Evolutionary conservation across 2,329 filamentous ascomycete genomes (phyloP).

Genomic region (Epichloe gansuensis): DNA sequence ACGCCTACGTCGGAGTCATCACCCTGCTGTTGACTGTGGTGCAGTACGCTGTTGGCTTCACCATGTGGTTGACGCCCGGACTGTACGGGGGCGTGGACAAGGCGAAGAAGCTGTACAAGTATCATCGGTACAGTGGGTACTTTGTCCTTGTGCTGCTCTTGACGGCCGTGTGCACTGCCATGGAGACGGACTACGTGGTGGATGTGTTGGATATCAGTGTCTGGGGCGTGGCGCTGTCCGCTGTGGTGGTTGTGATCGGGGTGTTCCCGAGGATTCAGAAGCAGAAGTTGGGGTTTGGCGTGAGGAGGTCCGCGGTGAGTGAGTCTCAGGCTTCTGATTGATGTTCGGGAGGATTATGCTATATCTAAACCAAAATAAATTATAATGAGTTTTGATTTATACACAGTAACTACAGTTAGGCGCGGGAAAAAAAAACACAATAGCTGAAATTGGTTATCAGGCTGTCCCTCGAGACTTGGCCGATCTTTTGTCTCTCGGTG

Average conservation of each 20-base stretch:
- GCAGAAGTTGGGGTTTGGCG: conserved; percentile 42
- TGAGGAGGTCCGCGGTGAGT: not conserved
- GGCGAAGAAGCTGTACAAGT: conserved; percentile 81
- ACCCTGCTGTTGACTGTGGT: conserved; percentile 58
- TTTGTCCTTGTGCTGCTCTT: conserved; percentile 56
- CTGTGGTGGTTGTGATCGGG: conserved; percentile 55
- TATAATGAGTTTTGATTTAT: not conserved
- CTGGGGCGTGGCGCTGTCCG: conserved; percentile 61
- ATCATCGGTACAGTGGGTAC: conserved; percentile 73
- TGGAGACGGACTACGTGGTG: conserved; percentile 62
- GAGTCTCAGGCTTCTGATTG: not conserved
- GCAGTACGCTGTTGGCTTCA: conserved; percentile 70
- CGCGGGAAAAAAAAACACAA: too few relatives aligned
- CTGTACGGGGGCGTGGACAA: conserved; percentile 69
- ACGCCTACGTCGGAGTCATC: conserved; percentile 71
- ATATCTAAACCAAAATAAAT: not conserved
- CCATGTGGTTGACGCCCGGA: conserved; percentile 63
- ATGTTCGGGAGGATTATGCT: not conserved
- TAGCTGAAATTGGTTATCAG: too few relatives aligned
- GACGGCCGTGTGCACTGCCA: conserved; percentile 62
- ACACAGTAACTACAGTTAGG: too few relatives aligned
- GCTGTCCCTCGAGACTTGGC: too few relatives aligned
- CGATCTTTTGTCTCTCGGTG: too few relatives aligned
- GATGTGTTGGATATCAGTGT: conserved; percentile 58
- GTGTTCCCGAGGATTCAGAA: conserved; percentile 69